Conservation (phyloP, 306 rosid genomes). For the Vigna radiata region DNA sequence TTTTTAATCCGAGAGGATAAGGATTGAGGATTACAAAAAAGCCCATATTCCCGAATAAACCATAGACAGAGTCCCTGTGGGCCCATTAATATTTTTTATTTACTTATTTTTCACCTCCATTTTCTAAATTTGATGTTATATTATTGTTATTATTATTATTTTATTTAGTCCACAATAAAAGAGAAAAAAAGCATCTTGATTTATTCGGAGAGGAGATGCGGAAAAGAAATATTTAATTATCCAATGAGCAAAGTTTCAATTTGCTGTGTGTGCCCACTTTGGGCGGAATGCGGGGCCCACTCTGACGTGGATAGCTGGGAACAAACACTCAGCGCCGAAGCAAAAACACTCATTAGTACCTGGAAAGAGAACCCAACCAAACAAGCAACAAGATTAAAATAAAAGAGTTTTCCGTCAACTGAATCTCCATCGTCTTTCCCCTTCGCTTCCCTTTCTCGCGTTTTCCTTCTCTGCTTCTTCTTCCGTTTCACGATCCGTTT, state of each 20-base stretch:
- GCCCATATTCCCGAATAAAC: constrained; percentile 48
- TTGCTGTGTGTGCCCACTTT: constrained; percentile 42
- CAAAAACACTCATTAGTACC: constrained; percentile 47
- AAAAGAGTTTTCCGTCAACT: constrained; percentile 36
- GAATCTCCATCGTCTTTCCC: constrained; percentile 42
- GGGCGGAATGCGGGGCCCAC: constrained; percentile 31
- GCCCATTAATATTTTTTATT: background rate
- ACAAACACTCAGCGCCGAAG: constrained; percentile 52
- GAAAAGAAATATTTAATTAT: constrained; percentile 14
- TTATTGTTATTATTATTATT: background rate
- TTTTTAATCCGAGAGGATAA: constrained; percentile 43
- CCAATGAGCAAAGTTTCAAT: constrained; percentile 28
- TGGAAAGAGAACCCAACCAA: constrained; percentile 38
- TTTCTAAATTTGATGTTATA: background rate
- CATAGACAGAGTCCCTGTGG: constrained; percentile 35
- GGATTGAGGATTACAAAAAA: constrained; percentile 37
- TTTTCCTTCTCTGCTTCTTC: background rate
- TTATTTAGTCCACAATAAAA: background rate
- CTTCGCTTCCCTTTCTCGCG: background rate
- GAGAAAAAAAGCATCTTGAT: constrained; percentile 36
- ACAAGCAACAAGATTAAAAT: background rate
- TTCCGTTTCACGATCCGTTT: constrained; percentile 36
- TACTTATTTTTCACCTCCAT: background rate
- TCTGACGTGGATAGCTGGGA: constrained; percentile 55
- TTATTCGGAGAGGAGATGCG: constrained; percentile 7